Conservation (phyloP, 306 rosid species). For the Lagenaria siceraria region DNA sequence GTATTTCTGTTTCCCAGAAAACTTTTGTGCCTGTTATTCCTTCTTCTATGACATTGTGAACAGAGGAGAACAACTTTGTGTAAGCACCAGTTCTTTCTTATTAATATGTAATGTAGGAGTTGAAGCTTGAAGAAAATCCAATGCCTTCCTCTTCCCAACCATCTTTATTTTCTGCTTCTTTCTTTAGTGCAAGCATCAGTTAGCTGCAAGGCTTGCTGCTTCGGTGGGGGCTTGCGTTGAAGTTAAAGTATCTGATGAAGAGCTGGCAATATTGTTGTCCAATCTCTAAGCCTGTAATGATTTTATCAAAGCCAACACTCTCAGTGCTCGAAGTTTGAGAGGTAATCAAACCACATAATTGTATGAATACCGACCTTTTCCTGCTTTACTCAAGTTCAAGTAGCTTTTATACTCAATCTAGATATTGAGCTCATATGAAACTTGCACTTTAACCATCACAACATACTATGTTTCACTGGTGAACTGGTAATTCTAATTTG, state of each 20-base stretch:
- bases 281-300: constrained; percentile 20
- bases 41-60: constrained; percentile 78
- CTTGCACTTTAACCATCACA: neutral
- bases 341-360: neutral
- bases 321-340: neutral
- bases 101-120: neutral
- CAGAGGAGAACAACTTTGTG: constrained; percentile 87
- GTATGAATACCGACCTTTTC: neutral
- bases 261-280: constrained; percentile 57
- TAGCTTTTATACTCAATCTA: neutral
- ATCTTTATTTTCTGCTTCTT: neutral
- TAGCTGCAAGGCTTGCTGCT: constrained; percentile 77
- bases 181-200: constrained; percentile 71
- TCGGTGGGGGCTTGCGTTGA: constrained; percentile 56
- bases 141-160: neutral
- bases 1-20: constrained; percentile 64
- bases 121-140: neutral
- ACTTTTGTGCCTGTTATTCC: constrained; percentile 73
- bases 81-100: constrained; percentile 22
- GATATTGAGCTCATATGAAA: neutral
- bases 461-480: neutral
- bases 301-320: neutral
- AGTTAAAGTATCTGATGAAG: constrained; percentile 63
- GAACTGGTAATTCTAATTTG: neutral
- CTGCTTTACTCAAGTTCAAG: neutral